phyloP scores from a whole-genome alignment of 2,329 filamentous ascomycete genomes.

The Penicillium sp. region DNA sequence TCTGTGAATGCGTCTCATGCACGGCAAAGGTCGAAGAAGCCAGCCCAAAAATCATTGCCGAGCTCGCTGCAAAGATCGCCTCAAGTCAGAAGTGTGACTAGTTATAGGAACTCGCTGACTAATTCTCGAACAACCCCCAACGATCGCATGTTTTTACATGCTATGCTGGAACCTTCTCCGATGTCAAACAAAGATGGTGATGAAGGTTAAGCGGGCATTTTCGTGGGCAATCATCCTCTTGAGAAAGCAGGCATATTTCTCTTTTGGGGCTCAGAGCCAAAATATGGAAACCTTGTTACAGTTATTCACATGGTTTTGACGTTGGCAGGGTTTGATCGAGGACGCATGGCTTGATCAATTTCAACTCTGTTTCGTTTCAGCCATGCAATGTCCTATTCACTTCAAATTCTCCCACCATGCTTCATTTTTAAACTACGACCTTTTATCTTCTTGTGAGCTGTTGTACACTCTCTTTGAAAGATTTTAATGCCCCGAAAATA shows the following conservation, averaged over 20 bases:
- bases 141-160: too few relatives aligned
- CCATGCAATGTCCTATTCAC: background rate
- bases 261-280: background rate
- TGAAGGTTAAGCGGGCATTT: background rate
- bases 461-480: background rate
- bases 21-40: too few relatives aligned
- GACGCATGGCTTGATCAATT: background rate
- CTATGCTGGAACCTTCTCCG: background rate
- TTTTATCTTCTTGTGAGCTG: background rate
- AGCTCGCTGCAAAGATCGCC: too few relatives aligned
- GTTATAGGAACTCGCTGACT: background rate
- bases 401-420: background rate
- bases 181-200: background rate
- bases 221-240: background rate
- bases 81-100: too few relatives aligned
- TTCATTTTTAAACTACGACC: background rate
- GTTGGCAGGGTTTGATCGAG: background rate
- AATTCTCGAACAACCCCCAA: background rate
- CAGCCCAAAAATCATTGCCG: too few relatives aligned
- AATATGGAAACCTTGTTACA: background rate
- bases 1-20: too few relatives aligned
- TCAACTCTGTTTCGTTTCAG: background rate
- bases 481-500: background rate
- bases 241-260: background rate
- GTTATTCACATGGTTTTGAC: background rate